These are phyloP conservation scores for Picochlorum sp. DNA, from an alignment of 139 green algal genomes.

Conservation along the genomic window DNA sequence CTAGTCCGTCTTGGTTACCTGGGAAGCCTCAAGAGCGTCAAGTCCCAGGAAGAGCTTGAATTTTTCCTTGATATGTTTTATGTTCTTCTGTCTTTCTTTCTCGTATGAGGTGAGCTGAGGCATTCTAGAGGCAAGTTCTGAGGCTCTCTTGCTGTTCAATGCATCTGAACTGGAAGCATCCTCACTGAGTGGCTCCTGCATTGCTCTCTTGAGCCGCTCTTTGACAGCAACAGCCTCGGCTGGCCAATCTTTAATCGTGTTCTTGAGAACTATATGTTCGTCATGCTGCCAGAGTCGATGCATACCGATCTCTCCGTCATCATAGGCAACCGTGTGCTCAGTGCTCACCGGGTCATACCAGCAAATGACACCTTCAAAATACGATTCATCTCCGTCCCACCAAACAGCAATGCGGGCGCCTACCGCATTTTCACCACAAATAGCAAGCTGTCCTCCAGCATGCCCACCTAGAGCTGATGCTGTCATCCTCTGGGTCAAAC, in stretches of 20 bases:
- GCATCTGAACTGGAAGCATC: background rate
- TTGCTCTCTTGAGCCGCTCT: background rate
- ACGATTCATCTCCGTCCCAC: constrained; percentile 42
- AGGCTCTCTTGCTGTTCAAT: background rate
- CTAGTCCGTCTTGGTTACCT: too few relatives aligned
- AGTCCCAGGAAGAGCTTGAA: background rate
- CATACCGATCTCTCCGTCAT: constrained; percentile 57
- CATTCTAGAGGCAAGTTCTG: background rate
- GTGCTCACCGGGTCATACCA: constrained; percentile 35
- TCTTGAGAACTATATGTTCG: constrained; percentile 21
- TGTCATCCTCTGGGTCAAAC: constrained; percentile 52
- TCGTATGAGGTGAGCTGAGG: background rate
- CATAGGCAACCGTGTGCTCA: constrained; percentile 66
- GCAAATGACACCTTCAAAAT: constrained; percentile 18
- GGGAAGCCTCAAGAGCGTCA: too few relatives aligned
- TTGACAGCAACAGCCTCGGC: background rate
- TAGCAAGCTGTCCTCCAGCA: constrained; percentile 40
- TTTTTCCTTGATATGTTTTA: background rate
- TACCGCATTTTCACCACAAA: constrained; percentile 44
- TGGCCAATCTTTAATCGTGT: constrained; percentile 4
- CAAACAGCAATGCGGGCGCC: constrained; percentile 52
- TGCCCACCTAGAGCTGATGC: constrained; percentile 53
- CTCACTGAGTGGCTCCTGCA: background rate
- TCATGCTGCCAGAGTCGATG: constrained; percentile 34
- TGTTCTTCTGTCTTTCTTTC: background rate